phyloP scores from a whole-genome alignment of 2,329 filamentous ascomycete genomes.

The Neonectria ditissima region DNA sequence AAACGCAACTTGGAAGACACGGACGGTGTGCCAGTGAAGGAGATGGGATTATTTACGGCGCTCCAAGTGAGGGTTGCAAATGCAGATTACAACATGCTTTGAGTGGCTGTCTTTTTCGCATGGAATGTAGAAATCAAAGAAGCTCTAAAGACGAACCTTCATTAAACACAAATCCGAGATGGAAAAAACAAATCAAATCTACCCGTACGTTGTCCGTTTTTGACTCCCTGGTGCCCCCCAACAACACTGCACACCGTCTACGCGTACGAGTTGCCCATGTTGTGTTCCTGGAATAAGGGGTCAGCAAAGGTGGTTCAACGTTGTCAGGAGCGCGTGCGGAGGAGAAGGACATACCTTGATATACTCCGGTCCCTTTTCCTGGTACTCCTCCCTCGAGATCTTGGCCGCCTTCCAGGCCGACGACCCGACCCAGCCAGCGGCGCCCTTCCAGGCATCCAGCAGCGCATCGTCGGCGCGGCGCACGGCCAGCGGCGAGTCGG shows the following conservation, averaged over 20 bases:
- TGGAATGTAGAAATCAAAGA: constrained; percentile 23
- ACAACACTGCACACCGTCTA: constrained; percentile 44
- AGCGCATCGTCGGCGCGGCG: constrained; percentile 80
- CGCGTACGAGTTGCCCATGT: constrained; percentile 72
- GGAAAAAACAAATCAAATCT: constrained; percentile 31
- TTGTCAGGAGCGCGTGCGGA: background rate
- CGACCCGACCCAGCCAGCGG: constrained; percentile 82
- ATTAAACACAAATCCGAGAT: constrained; percentile 33
- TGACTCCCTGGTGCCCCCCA: constrained; percentile 37
- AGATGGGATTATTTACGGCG: constrained; percentile 1
- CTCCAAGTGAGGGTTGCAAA: constrained; percentile 6
- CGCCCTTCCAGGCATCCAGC: constrained; percentile 93
- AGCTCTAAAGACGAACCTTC: constrained; percentile 24
- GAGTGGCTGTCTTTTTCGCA: constrained; percentile 9
- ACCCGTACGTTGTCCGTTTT: constrained; percentile 35
- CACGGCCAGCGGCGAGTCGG: constrained; percentile 74
- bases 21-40: constrained; percentile 1
- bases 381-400: constrained; percentile 84
- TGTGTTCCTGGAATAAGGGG: constrained; percentile 65
- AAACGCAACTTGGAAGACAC: constrained; percentile 12
- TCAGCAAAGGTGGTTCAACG: constrained; percentile 28
- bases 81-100: constrained; percentile 9
- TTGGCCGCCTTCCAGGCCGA: constrained; percentile 71
- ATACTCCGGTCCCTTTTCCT: constrained; percentile 94
- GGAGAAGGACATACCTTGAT: constrained; percentile 74